These are phyloP conservation scores for Rhipidocladum racemiflorum DNA, from an alignment of 176 grass and related monocot genomes.

Conservation along the genomic window DNA sequence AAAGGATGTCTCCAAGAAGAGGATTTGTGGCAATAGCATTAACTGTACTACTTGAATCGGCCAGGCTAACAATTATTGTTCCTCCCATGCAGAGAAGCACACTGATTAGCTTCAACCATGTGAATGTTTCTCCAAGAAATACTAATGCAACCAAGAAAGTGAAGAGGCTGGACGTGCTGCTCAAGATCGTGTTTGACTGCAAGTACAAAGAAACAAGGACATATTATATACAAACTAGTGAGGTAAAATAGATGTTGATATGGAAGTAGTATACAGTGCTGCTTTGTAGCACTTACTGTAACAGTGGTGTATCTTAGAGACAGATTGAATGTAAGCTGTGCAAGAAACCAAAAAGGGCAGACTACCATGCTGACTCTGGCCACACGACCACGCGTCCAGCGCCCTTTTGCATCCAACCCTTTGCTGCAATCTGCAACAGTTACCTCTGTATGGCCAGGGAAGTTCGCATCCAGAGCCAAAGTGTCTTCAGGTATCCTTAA, in stretches of 20 bases:
- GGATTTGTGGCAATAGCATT: slow-evolving; percentile 80
- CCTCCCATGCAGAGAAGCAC: slow-evolving; percentile 97
- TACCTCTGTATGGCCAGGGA: slow-evolving; percentile 15
- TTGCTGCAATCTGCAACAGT: slow-evolving; percentile 25
- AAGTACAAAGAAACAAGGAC: slow-evolving; percentile 26
- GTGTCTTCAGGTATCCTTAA: slow-evolving; percentile 11
- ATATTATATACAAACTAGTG: neutral
- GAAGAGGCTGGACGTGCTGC: slow-evolving; percentile 96
- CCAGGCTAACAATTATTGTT: slow-evolving; percentile 90
- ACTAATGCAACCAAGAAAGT: slow-evolving; percentile 88
- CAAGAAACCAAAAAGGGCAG: slow-evolving; percentile 95
- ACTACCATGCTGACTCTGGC: slow-evolving; percentile 85
- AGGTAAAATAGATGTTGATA: neutral
- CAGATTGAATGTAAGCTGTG: slow-evolving; percentile 91
- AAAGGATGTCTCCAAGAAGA: slow-evolving; percentile 77
- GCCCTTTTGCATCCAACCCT: slow-evolving; percentile 79
- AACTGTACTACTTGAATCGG: slow-evolving; percentile 54
- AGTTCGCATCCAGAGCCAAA: neutral
- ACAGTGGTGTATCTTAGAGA: slow-evolving; percentile 98
- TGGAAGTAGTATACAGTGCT: slow-evolving; percentile 6
- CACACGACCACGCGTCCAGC: slow-evolving; percentile 77
- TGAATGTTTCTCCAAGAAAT: slow-evolving; percentile 91
- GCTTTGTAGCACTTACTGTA: slow-evolving; percentile 54
- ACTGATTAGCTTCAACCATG: slow-evolving; percentile 84
- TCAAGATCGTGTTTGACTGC: slow-evolving; percentile 97